These are phyloP conservation scores for Xylariales sp. DNA, from an alignment of 2,329 filamentous ascomycete genomes.

Conservation along the genomic window DNA sequence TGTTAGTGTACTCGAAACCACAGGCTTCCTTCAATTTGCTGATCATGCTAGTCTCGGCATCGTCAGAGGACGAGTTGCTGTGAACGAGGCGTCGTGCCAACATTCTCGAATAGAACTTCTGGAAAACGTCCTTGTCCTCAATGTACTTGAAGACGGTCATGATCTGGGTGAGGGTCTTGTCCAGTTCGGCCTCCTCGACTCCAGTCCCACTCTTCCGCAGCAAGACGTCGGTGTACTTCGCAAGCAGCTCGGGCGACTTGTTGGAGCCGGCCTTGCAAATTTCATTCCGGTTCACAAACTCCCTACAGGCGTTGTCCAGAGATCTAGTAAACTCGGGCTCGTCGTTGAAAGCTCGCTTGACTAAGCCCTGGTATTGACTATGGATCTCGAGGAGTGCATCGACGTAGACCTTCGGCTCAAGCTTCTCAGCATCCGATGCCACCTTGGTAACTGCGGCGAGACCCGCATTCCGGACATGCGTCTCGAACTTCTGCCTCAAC, in stretches of 20 bases:
- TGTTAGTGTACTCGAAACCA: conserved; percentile 99
- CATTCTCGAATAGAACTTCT: conserved; percentile 98
- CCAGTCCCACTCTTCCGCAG: conserved; percentile 90
- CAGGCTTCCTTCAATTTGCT: conserved; percentile 98
- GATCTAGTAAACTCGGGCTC: conserved; percentile 97
- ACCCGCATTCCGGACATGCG: conserved; percentile 86
- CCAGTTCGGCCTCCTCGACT: conserved; percentile 89
- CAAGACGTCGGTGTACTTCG: conserved; percentile 90
- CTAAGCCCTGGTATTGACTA: conserved; percentile 84
- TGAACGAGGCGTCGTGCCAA: conserved; percentile 91
- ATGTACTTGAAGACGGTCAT: conserved; percentile 99
- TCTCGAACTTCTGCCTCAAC: conserved; percentile 80
- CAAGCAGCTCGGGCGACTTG: conserved; percentile 88
- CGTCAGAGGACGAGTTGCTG: conserved; percentile 90
- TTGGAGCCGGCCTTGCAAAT: conserved; percentile 92
- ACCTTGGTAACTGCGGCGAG: conserved; percentile 87
- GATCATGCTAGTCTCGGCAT: conserved; percentile 99
- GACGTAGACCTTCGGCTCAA: conserved; percentile 96
- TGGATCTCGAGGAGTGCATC: conserved; percentile 93
- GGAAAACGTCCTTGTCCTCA: conserved; percentile 99
- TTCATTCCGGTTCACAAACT: conserved; percentile 97
- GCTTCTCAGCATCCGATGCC: conserved; percentile 76
- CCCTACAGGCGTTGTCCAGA: conserved; percentile 91
- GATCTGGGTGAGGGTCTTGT: conserved; percentile 82
- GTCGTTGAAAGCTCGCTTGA: conserved; percentile 87